Evolutionary conservation across 371 early-diverging fungal species (phyloP).

Genomic region (Actinomortierella wolfii): DNA sequence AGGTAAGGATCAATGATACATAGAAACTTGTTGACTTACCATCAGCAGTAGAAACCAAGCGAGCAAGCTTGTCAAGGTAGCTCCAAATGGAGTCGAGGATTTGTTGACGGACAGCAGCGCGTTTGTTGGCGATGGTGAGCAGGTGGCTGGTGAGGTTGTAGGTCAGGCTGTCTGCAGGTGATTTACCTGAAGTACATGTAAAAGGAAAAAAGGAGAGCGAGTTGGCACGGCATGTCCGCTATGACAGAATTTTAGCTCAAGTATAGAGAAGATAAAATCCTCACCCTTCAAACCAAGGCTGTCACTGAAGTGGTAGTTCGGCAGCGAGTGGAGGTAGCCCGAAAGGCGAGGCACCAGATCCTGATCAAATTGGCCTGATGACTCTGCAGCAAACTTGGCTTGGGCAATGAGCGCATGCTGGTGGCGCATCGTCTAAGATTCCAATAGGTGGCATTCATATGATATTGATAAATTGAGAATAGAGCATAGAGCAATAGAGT

Average conservation of each 20-base stretch:
- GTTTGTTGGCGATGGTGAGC: conserved; percentile 53
- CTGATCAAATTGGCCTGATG: conserved; percentile 43
- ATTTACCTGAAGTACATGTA: conserved; percentile 14
- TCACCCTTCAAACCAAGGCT: conserved; percentile 32
- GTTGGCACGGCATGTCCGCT: too few species aligned
- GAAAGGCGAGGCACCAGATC: conserved; percentile 41
- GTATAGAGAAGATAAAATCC: background rate
- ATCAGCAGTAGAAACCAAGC: conserved; percentile 27
- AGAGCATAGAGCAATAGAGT: too few species aligned
- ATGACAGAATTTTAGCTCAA: too few species aligned
- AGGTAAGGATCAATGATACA: background rate
- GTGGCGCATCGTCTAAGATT: conserved; percentile 17
- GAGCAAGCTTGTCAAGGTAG: conserved; percentile 47
- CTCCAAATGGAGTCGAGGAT: conserved; percentile 53
- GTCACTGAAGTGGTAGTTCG: conserved; percentile 32
- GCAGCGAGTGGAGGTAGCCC: conserved; percentile 37
- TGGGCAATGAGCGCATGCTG: conserved; percentile 43
- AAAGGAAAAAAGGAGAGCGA: background rate
- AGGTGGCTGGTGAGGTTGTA: conserved; percentile 43
- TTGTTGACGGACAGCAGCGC: conserved; percentile 37
- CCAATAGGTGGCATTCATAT: conserved; percentile 14
- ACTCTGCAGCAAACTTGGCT: conserved; percentile 45
- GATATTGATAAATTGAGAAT: conserved; percentile 11
- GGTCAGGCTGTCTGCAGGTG: conserved; percentile 34
- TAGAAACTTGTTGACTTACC: conserved; percentile 12